These are phyloP conservation scores for Euphorbia schlechtendalii DNA, from an alignment of 441 rosid genomes.

Conservation along the genomic window DNA sequence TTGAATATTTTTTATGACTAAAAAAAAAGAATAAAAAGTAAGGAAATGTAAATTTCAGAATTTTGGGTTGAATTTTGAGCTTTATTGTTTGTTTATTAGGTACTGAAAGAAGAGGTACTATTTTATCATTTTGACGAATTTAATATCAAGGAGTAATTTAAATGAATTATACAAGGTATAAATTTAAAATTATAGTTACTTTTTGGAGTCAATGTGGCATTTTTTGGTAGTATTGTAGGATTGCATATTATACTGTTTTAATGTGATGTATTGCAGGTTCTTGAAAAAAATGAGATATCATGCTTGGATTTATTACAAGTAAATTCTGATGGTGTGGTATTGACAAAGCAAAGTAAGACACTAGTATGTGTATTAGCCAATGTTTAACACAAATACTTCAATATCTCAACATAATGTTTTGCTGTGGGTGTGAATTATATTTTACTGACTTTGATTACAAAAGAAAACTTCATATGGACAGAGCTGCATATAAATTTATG, in stretches of 20 bases:
- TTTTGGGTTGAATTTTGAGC: no score
- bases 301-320: constrained; percentile 67
- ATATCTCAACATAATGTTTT: neutral
- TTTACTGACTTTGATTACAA: no score
- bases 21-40: no score
- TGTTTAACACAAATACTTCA: constrained; percentile 2
- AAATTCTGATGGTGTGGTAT: constrained; percentile 72
- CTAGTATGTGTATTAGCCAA: constrained; percentile 13
- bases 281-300: constrained; percentile 74
- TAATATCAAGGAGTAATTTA: constrained; percentile 77
- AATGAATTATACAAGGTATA: constrained; percentile 77
- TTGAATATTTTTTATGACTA: no score
- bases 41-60: no score
- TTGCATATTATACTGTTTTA: constrained; percentile 5
- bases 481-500: neutral
- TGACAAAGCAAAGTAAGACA: constrained; percentile 74
- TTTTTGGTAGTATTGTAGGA: neutral
- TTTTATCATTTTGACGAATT: no score
- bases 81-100: no score
- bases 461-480: no score
- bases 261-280: constrained; percentile 52
- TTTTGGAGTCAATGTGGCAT: constrained; percentile 4
- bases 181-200: constrained; percentile 17
- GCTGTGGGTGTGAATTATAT: neutral
- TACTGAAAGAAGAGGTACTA: no score